Conservation (phyloP, 169 alveolate genomes). For the Sarcocystis neurona region DNA sequence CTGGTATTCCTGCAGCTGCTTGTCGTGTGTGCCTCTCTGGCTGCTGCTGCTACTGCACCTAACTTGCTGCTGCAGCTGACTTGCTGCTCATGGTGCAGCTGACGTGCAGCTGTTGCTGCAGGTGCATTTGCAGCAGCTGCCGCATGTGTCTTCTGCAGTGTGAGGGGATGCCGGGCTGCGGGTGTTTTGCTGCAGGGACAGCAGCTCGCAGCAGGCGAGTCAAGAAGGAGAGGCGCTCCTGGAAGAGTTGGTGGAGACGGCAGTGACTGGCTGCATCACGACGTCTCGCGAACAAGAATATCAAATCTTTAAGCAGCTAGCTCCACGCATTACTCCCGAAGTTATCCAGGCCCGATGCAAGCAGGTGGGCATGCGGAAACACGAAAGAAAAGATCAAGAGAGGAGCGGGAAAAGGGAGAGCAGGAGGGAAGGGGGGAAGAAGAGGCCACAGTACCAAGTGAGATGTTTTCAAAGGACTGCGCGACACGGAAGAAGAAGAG, state of each 20-base stretch:
- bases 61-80: no score
- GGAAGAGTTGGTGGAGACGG: conserved; percentile 22
- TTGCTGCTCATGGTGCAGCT: no score
- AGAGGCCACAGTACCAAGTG: no score
- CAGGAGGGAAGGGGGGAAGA: not conserved
- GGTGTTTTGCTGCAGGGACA: not conserved
- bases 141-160: not conserved
- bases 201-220: conserved; percentile 28
- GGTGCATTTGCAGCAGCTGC: not conserved
- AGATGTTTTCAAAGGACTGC: no score
- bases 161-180: not conserved
- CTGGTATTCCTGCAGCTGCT: no score
- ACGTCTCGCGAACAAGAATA: conserved; percentile 6
- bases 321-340: not conserved
- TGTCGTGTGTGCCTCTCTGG: no score
- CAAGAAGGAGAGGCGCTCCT: not conserved
- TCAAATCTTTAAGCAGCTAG: not conserved
- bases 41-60: no score
- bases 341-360: conserved; percentile 2
- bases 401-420: not conserved
- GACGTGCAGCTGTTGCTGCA: no score
- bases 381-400: not conserved
- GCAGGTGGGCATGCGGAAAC: not conserved
- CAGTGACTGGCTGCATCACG: not conserved
- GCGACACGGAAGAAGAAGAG: no score